A percentile compares a stretch with the other conserved stretches of the same genome.
phyloP scores from a whole-genome alignment of 768 basidiomycete species.

The Hortiboletus flavorubellus region DNA sequence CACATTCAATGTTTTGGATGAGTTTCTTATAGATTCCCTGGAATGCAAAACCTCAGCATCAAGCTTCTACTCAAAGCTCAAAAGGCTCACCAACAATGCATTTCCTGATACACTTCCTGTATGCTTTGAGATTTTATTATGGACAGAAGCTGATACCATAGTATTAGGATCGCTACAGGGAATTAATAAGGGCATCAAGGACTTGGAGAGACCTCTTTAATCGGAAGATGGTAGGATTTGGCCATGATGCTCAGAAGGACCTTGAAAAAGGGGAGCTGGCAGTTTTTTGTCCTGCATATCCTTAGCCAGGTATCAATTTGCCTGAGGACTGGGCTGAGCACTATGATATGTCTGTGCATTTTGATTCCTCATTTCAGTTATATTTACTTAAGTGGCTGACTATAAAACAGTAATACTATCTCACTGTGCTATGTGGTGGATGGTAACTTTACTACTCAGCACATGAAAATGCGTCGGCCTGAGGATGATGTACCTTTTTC shows the following conservation, averaged over 20 bases:
- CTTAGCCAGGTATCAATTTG: background rate
- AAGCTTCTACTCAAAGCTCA: background rate
- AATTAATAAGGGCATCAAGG: background rate
- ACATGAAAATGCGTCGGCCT: background rate
- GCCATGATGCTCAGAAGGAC: background rate
- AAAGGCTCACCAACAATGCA: background rate
- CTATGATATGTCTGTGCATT: background rate
- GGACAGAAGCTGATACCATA: no score
- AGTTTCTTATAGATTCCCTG: conserved; percentile 17
- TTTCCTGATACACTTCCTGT: background rate
- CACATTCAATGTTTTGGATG: conserved; percentile 21
- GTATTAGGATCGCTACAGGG: background rate
- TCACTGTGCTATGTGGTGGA: background rate
- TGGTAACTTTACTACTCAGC: background rate
- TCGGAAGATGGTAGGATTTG: background rate
- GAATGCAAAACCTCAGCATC: conserved; percentile 10
- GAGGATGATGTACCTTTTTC: background rate
- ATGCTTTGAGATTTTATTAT: no score
- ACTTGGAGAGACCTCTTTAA: background rate
- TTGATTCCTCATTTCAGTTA: no score
- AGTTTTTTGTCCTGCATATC: background rate
- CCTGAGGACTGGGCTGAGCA: background rate
- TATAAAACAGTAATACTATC: background rate
- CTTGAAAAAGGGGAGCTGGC: background rate
- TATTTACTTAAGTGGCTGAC: no score